phyloP scores from a whole-genome alignment of 306 rosid genomes.

The Prunus campanulata region DNA sequence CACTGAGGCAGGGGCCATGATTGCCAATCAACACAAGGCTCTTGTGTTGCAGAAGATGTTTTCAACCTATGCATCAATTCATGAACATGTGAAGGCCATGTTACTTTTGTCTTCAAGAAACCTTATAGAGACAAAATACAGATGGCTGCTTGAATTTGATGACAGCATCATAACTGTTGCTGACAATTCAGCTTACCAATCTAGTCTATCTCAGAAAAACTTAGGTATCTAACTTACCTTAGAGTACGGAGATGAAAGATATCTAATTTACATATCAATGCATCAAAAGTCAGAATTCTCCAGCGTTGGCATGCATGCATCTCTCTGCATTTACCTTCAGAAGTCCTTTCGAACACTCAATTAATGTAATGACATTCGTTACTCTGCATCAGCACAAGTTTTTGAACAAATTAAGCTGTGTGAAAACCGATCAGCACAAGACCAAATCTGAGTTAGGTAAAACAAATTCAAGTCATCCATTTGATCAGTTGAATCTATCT shows the following conservation, averaged over 20 bases:
- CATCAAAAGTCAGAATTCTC: not conserved
- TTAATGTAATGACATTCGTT: not conserved
- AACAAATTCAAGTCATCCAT: not conserved
- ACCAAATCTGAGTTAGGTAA: no score
- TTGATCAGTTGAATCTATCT: not conserved
- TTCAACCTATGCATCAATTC: slow-evolving; percentile 19
- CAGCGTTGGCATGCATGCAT: no score
- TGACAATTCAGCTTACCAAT: not conserved
- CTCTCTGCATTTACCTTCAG: not conserved
- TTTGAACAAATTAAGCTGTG: not conserved
- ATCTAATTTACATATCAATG: not conserved
- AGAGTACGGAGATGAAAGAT: no score
- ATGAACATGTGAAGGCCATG: slow-evolving; percentile 57
- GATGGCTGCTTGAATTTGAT: slow-evolving; percentile 12
- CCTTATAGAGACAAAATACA: slow-evolving; percentile 31
- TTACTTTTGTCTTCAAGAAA: slow-evolving; percentile 44
- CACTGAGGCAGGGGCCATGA: slow-evolving; percentile 26
- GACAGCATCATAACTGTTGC: slow-evolving; percentile 8
- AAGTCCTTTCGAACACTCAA: not conserved
- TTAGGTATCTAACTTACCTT: no score
- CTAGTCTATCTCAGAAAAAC: no score
- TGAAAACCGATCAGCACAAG: not conserved
- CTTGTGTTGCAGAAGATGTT: slow-evolving; percentile 16
- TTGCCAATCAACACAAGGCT: slow-evolving; percentile 24
- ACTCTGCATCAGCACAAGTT: not conserved